Conservation (phyloP, 1,284 basidiomycete genomes). For the Ganoderma multipileum region DNA sequence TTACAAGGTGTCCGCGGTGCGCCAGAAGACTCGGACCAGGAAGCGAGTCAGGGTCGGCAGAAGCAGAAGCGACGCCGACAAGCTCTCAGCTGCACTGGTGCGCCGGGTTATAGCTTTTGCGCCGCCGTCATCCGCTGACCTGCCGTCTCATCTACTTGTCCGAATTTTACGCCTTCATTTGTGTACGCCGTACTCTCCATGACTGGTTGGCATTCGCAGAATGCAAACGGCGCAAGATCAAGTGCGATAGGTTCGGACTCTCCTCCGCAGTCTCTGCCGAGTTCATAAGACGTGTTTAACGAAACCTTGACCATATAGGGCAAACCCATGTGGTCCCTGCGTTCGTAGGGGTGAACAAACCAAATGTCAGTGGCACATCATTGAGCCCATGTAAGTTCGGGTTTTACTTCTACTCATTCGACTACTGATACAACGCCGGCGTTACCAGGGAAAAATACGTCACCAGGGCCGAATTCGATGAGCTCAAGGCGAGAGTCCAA, state of each 20-base stretch:
- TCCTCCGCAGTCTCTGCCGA: slow-evolving; percentile 29
- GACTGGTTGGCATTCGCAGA: slow-evolving; percentile 42
- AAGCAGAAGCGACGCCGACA: slow-evolving; percentile 81
- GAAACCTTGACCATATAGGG: slow-evolving; percentile 40
- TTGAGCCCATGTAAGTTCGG: slow-evolving; percentile 59
- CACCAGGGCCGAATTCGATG: slow-evolving; percentile 58
- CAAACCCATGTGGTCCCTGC: slow-evolving; percentile 64
- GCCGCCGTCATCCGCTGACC: slow-evolving; percentile 22
- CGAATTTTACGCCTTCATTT: slow-evolving; percentile 21
- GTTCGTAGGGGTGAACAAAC: slow-evolving; percentile 57
- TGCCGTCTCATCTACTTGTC: slow-evolving; percentile 11
- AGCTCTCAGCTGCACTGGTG: slow-evolving; percentile 80
- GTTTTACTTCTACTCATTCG: slow-evolving; percentile 7
- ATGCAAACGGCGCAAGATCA: slow-evolving; percentile 68
- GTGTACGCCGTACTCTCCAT: slow-evolving; percentile 3
- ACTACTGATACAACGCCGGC: slow-evolving; percentile 19
- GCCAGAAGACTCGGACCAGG: slow-evolving; percentile 53
- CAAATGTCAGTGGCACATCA: slow-evolving; percentile 63
- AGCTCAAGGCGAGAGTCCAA: slow-evolving; percentile 50
- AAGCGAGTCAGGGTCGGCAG: slow-evolving; percentile 60
- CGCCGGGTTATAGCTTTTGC: slow-evolving; percentile 31
- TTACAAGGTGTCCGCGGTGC: slow-evolving; percentile 31
- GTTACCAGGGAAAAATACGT: slow-evolving; percentile 61
- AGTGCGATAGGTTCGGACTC: slow-evolving; percentile 58
- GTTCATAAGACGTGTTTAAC: slow-evolving; percentile 30